phyloP scores from a whole-genome alignment of 75 land plant genomes.

The Sequoia sempervirens region DNA sequence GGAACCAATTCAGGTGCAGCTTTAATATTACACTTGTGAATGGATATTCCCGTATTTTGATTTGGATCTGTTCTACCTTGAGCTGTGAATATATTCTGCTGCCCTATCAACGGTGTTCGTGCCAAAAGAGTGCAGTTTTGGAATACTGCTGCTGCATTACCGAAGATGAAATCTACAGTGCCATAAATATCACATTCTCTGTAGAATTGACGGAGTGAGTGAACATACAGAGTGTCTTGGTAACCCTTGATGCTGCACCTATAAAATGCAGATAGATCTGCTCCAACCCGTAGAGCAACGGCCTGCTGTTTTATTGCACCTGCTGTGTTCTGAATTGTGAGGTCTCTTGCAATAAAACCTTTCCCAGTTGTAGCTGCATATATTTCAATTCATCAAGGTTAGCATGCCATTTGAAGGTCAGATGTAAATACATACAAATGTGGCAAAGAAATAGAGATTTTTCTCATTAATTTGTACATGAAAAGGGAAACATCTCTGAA shows the following conservation, averaged over 20 bases:
- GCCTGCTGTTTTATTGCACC: conserved; percentile 24
- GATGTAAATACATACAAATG: background rate
- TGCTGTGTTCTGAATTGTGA: conserved; percentile 18
- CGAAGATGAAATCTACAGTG: conserved; percentile 28
- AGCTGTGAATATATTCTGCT: conserved; percentile 18
- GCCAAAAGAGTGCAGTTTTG: conserved; percentile 11
- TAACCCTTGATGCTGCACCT: conserved; percentile 16
- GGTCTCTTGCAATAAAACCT: conserved; percentile 14
- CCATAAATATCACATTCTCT: conserved; percentile 17
- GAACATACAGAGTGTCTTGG: conserved; percentile 31
- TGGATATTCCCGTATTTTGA: conserved; percentile 24
- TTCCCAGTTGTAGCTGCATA: conserved; percentile 13
- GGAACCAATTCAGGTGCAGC: background rate
- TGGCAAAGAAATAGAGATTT: too few relatives aligned
- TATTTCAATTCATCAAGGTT: background rate
- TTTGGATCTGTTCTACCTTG: conserved; percentile 18
- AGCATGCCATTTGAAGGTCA: background rate
- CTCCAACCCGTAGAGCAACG: conserved; percentile 17
- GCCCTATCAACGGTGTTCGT: background rate
- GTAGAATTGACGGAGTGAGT: conserved; percentile 27
- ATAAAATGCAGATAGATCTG: conserved; percentile 12
- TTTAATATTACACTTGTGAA: conserved; percentile 18
- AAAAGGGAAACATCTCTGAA: too few relatives aligned
- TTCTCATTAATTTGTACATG: too few relatives aligned
- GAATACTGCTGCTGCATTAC: conserved; percentile 27